Percentiles rank a stretch among this genome's conserved stretches.
Evolutionary conservation across 306 rosid species (phyloP).

Genomic region (Acmispon strigosus): DNA sequence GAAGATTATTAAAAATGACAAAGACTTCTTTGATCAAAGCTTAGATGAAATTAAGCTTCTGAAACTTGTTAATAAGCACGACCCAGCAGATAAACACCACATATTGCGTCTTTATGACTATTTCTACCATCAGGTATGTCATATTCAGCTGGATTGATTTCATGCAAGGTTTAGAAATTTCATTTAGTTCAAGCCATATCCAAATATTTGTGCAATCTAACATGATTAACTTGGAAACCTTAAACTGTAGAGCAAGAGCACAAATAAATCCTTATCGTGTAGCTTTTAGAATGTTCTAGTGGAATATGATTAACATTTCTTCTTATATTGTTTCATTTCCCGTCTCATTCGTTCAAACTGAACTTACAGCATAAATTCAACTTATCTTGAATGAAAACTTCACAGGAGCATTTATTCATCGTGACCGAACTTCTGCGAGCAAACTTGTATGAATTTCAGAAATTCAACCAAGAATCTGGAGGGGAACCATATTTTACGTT

Average conservation of each 20-base stretch:
- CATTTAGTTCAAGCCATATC: not conserved
- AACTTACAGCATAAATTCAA: not conserved
- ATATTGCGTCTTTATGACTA: constrained; percentile 89
- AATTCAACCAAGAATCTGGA: constrained; percentile 90
- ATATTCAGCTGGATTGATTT: not conserved
- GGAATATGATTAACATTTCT: not conserved
- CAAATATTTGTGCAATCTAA: not conserved
- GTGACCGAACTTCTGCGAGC: constrained; percentile 93
- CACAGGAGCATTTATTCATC: constrained; percentile 92
- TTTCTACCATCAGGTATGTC: constrained; percentile 83
- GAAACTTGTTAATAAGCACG: constrained; percentile 89
- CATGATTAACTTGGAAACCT: constrained; percentile 3
- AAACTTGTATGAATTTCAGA: constrained; percentile 90
- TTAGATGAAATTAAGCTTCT: constrained; percentile 95
- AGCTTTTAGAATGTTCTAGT: constrained; percentile 9
- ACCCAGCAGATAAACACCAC: constrained; percentile 72
- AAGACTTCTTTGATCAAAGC: constrained; percentile 96
- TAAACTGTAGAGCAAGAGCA: not conserved
- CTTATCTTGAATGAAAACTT: constrained; percentile 10
- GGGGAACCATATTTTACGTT: constrained; percentile 78
- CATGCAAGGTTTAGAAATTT: not conserved
- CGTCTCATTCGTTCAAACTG: not conserved
- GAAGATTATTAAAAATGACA: constrained; percentile 95
- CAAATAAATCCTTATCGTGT: not conserved
- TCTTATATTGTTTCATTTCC: not conserved